Base-by-base conservation (phyloP, 2,329 filamentous ascomycete species). In the Mycosphaerella sp. region DNA sequence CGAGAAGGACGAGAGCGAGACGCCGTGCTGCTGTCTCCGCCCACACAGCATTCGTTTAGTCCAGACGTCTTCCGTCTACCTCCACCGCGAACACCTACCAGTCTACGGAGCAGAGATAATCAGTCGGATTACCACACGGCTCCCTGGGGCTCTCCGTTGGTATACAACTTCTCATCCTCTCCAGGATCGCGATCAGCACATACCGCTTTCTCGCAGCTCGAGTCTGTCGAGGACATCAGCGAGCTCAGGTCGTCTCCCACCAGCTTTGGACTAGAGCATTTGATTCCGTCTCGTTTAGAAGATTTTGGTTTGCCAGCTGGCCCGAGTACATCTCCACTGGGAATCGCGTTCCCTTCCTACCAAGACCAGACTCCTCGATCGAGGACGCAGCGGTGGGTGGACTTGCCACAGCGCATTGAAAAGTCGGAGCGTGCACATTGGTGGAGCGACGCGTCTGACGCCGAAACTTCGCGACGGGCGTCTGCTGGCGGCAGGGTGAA, bases 101-200 rank as follows among this genome's bases (percentile, higher is more conserved):
- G 59, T 49, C 45, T 55, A 5, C 50, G 55, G 35, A 62, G 60
- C 49, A 60, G 54, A 50, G 64, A 66, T 42, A 59, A 60, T 46
- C 58, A 57, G 37, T 67, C 65, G 2, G 64, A 65, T 14, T 68
- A 67, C 57, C 66, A 80, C 64, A 93, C 88, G 41, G 85, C 89
- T 43, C 90, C 85, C 67, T 95, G 90, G 89, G 90, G 90, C 50
- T 95, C 89, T 48, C 90, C 90, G 17, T 95, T 95, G 71, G 50
- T 49, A 28, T 48, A 48, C 30, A 84, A 86, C 49, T 78, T 78
- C 55, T 79, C 84, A 35, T 73, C 77, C 10, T 85, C 64, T 25
- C 55, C 67, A 10, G 52, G 62, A 16, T 62, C 66, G 16, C 51
- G 56, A 41, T 64, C 66, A 8, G 63, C 60, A 43, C 63, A 62